Percentiles rank a stretch among this genome's conserved stretches.
Evolutionary conservation across 1,284 basidiomycete species (phyloP).

Genomic region (Rhodofomes roseus): DNA sequence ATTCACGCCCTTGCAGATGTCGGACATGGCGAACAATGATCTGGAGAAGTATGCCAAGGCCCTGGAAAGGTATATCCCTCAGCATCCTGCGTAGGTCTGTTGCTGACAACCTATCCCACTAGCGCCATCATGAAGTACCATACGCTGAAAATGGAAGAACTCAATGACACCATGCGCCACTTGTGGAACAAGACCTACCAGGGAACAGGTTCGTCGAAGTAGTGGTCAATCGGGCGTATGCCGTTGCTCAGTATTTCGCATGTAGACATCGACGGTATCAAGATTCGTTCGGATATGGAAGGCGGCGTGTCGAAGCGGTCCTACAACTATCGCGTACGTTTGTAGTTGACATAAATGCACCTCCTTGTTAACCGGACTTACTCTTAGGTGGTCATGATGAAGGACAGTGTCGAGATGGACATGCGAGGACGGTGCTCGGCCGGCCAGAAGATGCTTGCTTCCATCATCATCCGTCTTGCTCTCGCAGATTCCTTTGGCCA

Average conservation of each 20-base stretch:
- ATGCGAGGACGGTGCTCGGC: conserved; percentile 99
- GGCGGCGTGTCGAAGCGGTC: conserved; percentile 79
- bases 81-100: conserved; percentile 4
- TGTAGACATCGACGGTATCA: conserved; percentile 96
- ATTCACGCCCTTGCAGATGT: conserved; percentile 59
- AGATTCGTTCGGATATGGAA: conserved; percentile 93
- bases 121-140: conserved; percentile 99
- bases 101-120: background rate
- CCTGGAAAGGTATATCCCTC: conserved; percentile 73
- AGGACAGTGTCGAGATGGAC: conserved; percentile 98
- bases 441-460: conserved; percentile 98
- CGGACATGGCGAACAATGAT: conserved; percentile 92
- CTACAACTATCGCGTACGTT: conserved; percentile 92
- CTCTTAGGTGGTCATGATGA: conserved; percentile 91
- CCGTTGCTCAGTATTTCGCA: conserved; percentile 6
- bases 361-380: conserved; percentile 21
- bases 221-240: background rate
- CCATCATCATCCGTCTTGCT: conserved; percentile 98
- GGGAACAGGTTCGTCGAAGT: conserved; percentile 72
- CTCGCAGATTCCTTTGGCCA: conserved; percentile 96
- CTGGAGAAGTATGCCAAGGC: conserved; percentile 98
- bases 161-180: conserved; percentile 95
- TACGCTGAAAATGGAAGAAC: conserved; percentile 98
- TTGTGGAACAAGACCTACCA: conserved; percentile 99
- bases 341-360: background rate